Base-by-base conservation (phyloP, 768 basidiomycete species). In the Rhizopogon vulgaris region DNA sequence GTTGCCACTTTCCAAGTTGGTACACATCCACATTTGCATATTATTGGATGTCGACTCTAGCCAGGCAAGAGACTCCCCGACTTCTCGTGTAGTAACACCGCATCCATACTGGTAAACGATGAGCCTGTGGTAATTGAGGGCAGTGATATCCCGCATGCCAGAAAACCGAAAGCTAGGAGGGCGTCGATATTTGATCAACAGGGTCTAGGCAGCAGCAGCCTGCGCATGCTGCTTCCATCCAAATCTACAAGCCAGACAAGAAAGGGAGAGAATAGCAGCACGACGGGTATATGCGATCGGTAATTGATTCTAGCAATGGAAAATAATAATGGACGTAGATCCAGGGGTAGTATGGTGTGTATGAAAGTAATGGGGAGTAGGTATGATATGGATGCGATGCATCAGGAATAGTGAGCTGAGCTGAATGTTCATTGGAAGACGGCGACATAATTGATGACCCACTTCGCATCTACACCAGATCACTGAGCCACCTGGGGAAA, bases 371-470 rank as follows among this genome's bases (percentile, higher is more conserved):
- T n/a, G 32, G 42, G 22, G n/a, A 34, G 51, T 28, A 32, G 6
- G 17, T 17, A 34, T 3, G 22, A 22, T 22, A 22, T 22, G 3
- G 22, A 22, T 24, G 22, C n/a, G 12, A 45, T 45, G 17, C 43
- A 8, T 30, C 30, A 28, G 17, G 30, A 45, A 14, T 45, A 14
- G 18, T 45, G 4, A 17, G 17, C 14, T 45, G 12, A 32, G 12
- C 12, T 6, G 28, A 30, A n/a, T 12, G 15, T 45, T 54, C 48
- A 66, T 48, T 78, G 69, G 65, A 78, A 83, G 41, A 80, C 75
- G 32, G 77, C 74, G 51, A 83, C 69, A 58, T 77, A 81, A 59
- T 79, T 78, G 63, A 84, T 69, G 53, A 71, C 67, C 80, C 80
- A 83, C 61, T 76, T 66, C 9, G 81, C 79, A 59, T 69, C 80